Percentiles rank a stretch among this genome's conserved stretches.
Conservation (phyloP, 192 early-diverging fungal species). For the Linnemannia elongata region DNA sequence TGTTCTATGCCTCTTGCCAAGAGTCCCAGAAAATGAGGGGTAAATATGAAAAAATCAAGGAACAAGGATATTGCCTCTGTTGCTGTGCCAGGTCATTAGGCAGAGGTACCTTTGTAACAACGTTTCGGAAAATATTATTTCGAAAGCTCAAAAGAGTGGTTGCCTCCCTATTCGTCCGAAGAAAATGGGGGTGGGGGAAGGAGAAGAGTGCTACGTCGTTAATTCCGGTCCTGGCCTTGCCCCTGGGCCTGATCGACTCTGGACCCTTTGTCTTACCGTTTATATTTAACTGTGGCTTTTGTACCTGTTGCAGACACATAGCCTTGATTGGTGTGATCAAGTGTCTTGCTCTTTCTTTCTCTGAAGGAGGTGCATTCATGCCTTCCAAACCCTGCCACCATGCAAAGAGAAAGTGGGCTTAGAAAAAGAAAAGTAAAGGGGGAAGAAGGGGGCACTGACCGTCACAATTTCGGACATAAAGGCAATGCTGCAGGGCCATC, state of each 20-base stretch:
- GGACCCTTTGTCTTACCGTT: neutral
- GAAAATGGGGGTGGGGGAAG: neutral
- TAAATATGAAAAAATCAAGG: neutral
- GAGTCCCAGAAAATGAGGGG: neutral
- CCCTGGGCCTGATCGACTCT: neutral
- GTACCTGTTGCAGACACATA: neutral
- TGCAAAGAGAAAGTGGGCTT: too few relatives aligned
- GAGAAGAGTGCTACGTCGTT: neutral
- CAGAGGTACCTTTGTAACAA: neutral
- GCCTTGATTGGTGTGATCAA: too few relatives aligned
- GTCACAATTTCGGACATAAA: neutral
- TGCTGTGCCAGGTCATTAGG: neutral
- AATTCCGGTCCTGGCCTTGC: neutral
- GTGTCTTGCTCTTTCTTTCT: too few relatives aligned
- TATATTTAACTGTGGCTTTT: too few relatives aligned
- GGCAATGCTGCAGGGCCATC: neutral
- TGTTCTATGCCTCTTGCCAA: neutral
- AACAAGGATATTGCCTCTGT: neutral
- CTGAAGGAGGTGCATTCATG: too few relatives aligned
- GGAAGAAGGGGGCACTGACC: neutral
- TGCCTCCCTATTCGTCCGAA: neutral
- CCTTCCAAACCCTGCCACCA: too few relatives aligned
- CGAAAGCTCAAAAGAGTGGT: neutral
- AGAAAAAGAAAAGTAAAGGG: too few relatives aligned
- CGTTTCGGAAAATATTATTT: slow-evolving; percentile 1